phyloP scores from a whole-genome alignment of 345 rosid genomes.

The Ricinus communis region DNA sequence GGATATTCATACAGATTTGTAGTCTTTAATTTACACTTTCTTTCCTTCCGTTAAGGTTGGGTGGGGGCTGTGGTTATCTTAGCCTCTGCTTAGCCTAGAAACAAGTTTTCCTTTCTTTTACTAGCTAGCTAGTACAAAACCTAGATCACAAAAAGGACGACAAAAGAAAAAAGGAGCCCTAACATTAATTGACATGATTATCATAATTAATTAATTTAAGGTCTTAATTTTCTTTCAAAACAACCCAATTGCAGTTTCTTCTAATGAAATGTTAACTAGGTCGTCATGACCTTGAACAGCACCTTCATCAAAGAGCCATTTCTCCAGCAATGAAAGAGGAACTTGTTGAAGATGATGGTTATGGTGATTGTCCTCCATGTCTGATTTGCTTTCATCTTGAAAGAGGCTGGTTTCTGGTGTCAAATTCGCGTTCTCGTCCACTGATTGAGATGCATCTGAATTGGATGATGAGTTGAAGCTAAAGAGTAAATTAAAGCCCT shows the following conservation, averaged over 20 bases:
- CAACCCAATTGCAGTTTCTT: conserved; percentile 28
- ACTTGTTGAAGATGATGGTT: conserved; percentile 17
- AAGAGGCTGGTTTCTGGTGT: conserved; percentile 29
- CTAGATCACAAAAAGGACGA: neutral
- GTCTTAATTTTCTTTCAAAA: conserved; percentile 22
- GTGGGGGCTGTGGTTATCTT: neutral
- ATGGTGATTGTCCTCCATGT: neutral
- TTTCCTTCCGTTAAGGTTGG: conserved; percentile 6
- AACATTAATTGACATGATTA: neutral
- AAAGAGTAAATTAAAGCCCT: conserved; percentile 42
- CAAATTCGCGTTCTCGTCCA: conserved; percentile 29
- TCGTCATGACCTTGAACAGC: conserved; percentile 42
- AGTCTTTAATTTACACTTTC: conserved; percentile 22
- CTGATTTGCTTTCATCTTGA: conserved; percentile 52
- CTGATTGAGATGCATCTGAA: conserved; percentile 43
- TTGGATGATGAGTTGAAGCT: conserved; percentile 44
- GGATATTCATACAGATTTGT: conserved; percentile 1
- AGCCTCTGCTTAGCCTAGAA: neutral
- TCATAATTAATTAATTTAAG: neutral
- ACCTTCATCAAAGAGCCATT: conserved; percentile 71
- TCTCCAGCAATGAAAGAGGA: conserved; percentile 56
- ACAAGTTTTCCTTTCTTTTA: neutral
- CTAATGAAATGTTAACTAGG: conserved; percentile 41
- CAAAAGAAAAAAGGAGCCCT: neutral
- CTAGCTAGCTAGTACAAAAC: neutral